Conservation (phyloP, 2,329 filamentous ascomycete genomes). For the Aspergillus vadensis region DNA sequence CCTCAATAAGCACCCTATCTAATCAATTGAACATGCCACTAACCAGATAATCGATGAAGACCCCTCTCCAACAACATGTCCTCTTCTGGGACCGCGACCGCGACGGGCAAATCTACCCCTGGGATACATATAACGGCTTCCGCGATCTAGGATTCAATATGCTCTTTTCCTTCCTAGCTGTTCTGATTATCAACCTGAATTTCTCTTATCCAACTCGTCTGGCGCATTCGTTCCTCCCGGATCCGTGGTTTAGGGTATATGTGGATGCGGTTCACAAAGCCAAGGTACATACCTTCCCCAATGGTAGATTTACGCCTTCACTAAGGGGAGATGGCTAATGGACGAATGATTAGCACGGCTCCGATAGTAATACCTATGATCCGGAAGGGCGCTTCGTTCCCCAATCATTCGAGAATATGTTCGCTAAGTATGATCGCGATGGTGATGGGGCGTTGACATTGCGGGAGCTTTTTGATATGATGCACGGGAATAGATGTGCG, state of each 20-base stretch:
- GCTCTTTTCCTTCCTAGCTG: constrained; percentile 42
- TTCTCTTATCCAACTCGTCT: constrained; percentile 52
- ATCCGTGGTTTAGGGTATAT: constrained; percentile 42
- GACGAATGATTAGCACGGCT: not conserved
- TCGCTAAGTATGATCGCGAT: constrained; percentile 47
- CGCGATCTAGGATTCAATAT: constrained; percentile 45
- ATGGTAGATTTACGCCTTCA: no score
- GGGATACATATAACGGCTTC: constrained; percentile 46
- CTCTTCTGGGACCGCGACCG: constrained; percentile 48
- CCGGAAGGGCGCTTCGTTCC: constrained; percentile 50
- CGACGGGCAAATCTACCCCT: constrained; percentile 45
- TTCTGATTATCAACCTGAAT: constrained; percentile 44
- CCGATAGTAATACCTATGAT: constrained; percentile 47
- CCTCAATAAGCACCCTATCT: no score
- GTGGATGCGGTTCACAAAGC: constrained; percentile 45
- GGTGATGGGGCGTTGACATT: constrained; percentile 44
- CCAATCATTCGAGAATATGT: constrained; percentile 53
- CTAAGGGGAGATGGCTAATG: not conserved
- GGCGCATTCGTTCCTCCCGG: constrained; percentile 40
- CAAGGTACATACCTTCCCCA: constrained; percentile 30
- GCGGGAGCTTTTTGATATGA: constrained; percentile 41
- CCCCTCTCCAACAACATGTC: constrained; percentile 45
- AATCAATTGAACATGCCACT: not conserved
- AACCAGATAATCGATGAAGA: constrained; percentile 12
- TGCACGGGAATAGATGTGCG: constrained; percentile 45